Evolutionary conservation across 78 protist species (phyloP).

Genomic region (Dictyostelium intermedium): DNA sequence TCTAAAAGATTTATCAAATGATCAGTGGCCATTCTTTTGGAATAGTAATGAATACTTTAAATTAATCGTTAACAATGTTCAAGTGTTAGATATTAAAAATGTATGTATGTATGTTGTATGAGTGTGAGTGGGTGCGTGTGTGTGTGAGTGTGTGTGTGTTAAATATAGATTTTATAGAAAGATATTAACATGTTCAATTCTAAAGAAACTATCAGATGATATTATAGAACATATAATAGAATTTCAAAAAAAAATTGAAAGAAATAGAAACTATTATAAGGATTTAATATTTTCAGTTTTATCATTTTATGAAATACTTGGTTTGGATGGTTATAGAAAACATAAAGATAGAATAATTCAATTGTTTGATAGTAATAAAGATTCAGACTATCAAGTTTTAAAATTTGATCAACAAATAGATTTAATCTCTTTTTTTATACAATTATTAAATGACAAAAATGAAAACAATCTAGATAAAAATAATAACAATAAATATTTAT

Average conservation of each 20-base stretch:
- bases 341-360: neutral
- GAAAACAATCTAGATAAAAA: neutral
- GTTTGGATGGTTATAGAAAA: neutral
- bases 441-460: neutral
- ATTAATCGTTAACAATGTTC: neutral
- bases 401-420: neutral
- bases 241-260: neutral
- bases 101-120: neutral
- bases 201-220: neutral
- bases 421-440: neutral
- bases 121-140: too few relatives aligned
- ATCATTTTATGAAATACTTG: neutral
- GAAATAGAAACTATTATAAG: neutral
- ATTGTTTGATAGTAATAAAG: neutral
- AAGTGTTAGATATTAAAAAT: neutral
- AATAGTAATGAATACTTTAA: neutral
- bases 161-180: too few relatives aligned
- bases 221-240: neutral
- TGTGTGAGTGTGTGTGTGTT: too few relatives aligned
- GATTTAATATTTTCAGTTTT: neutral
- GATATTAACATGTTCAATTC: neutral
- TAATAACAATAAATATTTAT: neutral
- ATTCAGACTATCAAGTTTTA: neutral
- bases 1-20: neutral
- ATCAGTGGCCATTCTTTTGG: neutral